These are phyloP conservation scores for Sporobolomyces phaffii DNA, from an alignment of 768 basidiomycete species.

Conservation along the genomic window DNA sequence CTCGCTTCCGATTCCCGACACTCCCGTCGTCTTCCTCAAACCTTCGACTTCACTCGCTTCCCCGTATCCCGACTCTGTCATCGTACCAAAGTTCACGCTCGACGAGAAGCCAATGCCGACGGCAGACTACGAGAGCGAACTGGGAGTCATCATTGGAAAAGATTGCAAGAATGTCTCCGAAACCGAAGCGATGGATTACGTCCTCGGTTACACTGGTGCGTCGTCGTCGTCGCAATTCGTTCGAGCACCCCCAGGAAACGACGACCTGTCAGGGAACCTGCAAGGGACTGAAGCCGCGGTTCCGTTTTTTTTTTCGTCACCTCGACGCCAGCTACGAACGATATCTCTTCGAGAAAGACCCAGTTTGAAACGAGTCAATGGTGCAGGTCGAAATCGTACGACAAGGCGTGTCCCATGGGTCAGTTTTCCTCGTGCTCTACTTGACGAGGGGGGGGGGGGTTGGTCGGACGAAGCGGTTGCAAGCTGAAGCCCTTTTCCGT, in stretches of 20 bases:
- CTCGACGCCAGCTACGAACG: constrained; percentile 44
- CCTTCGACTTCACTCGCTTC: constrained; percentile 44
- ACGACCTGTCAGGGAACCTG: too few species aligned
- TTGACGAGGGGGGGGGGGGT: too few species aligned
- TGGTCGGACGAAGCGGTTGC: too few species aligned
- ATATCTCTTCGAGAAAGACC: constrained; percentile 44
- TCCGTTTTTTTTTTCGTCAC: too few species aligned
- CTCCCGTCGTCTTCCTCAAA: constrained; percentile 47
- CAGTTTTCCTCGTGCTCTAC: neutral
- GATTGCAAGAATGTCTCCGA: constrained; percentile 46
- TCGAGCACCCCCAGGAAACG: too few species aligned
- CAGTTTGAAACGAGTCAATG: constrained; percentile 44
- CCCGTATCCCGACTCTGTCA: constrained; percentile 42
- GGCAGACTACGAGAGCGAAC: constrained; percentile 46
- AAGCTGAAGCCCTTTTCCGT: too few species aligned
- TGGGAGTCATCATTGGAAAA: constrained; percentile 47
- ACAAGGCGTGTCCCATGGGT: constrained; percentile 44
- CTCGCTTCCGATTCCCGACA: constrained; percentile 41
- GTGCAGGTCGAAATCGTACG: constrained; percentile 42
- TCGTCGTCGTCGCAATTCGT: too few species aligned
- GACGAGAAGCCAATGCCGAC: constrained; percentile 30
- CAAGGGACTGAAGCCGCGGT: too few species aligned
- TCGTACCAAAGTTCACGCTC: constrained; percentile 39
- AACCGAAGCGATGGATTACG: constrained; percentile 46
- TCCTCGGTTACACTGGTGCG: constrained; percentile 43